A percentile compares a stretch with the other conserved stretches of the same genome.
These are phyloP conservation scores for Tardiomyces digboiensis DNA, from an alignment of 1,139 yeast genomes.

Conservation along the genomic window DNA sequence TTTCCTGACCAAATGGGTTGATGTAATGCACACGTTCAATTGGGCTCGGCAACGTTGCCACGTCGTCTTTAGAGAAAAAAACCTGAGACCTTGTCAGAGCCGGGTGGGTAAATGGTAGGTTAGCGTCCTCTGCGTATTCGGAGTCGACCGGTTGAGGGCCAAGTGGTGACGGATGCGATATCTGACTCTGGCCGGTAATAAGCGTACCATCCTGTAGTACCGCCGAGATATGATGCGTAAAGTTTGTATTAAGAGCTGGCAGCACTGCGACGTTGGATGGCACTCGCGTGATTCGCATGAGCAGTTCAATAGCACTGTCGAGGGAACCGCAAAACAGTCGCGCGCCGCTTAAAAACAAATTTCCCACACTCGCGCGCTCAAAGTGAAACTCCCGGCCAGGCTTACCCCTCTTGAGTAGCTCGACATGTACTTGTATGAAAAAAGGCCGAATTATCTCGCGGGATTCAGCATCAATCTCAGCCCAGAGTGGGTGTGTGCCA, in stretches of 20 bases:
- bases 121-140: slow-evolving; percentile 37
- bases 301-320: slow-evolving; percentile 74
- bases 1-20: slow-evolving; percentile 84
- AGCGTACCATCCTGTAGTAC: slow-evolving; percentile 55
- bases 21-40: slow-evolving; percentile 68
- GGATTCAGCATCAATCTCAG: slow-evolving; percentile 46
- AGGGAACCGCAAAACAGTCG: slow-evolving; percentile 75
- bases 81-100: slow-evolving; percentile 66
- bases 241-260: slow-evolving; percentile 79
- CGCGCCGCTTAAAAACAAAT: slow-evolving; percentile 74
- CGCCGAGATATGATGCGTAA: slow-evolving; percentile 83
- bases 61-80: slow-evolving; percentile 49
- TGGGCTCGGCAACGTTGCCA: slow-evolving; percentile 48
- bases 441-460: slow-evolving; percentile 72
- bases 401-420: slow-evolving; percentile 60
- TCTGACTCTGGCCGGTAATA: slow-evolving; percentile 91
- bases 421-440: slow-evolving; percentile 69
- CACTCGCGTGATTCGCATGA: slow-evolving; percentile 58
- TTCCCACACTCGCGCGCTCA: slow-evolving; percentile 79
- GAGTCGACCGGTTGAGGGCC: neutral
- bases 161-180: slow-evolving; percentile 59
- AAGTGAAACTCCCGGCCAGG: slow-evolving; percentile 49
- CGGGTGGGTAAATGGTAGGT: slow-evolving; percentile 74
- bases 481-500: slow-evolving; percentile 70
- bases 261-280: slow-evolving; percentile 47